These are phyloP conservation scores for Neonectria faginata DNA, from an alignment of 2,329 filamentous ascomycete genomes.

Conservation along the genomic window DNA sequence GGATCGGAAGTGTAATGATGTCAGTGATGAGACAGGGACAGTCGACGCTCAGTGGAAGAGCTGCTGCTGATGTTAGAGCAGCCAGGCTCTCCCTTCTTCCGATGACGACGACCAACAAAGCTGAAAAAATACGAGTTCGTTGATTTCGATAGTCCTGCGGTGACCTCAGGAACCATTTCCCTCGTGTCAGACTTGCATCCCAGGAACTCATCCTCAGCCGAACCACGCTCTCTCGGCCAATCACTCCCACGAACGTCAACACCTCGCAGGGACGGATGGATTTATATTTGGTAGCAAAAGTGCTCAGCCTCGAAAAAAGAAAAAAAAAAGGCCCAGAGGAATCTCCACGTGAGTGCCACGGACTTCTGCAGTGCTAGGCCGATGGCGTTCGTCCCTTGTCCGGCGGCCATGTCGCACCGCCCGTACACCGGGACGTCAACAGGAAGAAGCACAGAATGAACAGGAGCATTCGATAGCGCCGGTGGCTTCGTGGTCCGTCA, in stretches of 20 bases:
- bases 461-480: constrained; percentile 17
- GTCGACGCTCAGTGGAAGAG: neutral
- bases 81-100: neutral
- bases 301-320: constrained; percentile 22
- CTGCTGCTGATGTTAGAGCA: neutral
- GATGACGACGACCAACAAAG: neutral
- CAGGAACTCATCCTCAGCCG: constrained; percentile 5
- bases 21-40: neutral
- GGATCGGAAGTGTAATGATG: neutral
- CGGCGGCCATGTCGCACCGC: constrained; percentile 33
- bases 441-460: neutral
- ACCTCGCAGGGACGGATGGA: constrained; percentile 5
- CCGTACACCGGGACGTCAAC: constrained; percentile 20
- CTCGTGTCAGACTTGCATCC: constrained; percentile 20
- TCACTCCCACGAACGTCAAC: constrained; percentile 11
- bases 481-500: constrained; percentile 6
- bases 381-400: constrained; percentile 40
- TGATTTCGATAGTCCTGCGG: constrained; percentile 19
- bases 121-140: constrained; percentile 35
- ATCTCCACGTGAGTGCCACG: constrained; percentile 39
- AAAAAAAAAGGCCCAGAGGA: neutral
- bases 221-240: constrained; percentile 28
- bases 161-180: constrained; percentile 8
- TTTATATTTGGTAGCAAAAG: constrained; percentile 34
- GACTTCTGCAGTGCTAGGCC: constrained; percentile 37